phyloP scores from a whole-genome alignment of 805 yeast species.

The Candida parachauliodes region DNA sequence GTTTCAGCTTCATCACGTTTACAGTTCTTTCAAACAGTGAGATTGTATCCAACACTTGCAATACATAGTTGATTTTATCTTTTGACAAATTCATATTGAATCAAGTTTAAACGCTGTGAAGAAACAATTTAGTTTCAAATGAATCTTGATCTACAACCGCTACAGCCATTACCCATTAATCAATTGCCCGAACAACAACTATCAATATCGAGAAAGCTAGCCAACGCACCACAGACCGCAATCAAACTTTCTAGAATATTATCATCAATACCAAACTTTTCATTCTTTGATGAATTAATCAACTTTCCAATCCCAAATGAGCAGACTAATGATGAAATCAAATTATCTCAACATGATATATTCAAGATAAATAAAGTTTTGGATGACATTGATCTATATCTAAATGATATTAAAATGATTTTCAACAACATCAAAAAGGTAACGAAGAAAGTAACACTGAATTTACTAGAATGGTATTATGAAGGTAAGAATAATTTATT shows the following conservation, averaged over 20 bases:
- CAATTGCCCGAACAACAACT: neutral
- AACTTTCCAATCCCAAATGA: constrained; percentile 14
- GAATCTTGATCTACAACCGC: neutral
- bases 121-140: neutral
- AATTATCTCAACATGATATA: constrained; percentile 20
- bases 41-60: too few relatives aligned
- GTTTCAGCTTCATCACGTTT: too few relatives aligned
- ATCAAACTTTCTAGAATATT: constrained; percentile 17
- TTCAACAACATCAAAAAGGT: constrained; percentile 12
- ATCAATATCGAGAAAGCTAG: neutral
- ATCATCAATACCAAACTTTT: constrained; percentile 16
- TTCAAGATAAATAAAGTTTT: constrained; percentile 24
- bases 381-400: constrained; percentile 24
- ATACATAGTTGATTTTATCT: too few relatives aligned
- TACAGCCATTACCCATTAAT: neutral
- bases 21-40: too few relatives aligned
- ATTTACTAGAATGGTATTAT: constrained; percentile 22
- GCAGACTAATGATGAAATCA: neutral
- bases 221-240: neutral
- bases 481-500: constrained; percentile 20
- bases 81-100: too few relatives aligned
- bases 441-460: neutral
- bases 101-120: constrained; percentile 1
- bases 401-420: constrained; percentile 17
- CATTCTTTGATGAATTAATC: constrained; percentile 21